Evolutionary conservation across 257 asterid species (phyloP).

Genomic region (Apocynum venetum): DNA sequence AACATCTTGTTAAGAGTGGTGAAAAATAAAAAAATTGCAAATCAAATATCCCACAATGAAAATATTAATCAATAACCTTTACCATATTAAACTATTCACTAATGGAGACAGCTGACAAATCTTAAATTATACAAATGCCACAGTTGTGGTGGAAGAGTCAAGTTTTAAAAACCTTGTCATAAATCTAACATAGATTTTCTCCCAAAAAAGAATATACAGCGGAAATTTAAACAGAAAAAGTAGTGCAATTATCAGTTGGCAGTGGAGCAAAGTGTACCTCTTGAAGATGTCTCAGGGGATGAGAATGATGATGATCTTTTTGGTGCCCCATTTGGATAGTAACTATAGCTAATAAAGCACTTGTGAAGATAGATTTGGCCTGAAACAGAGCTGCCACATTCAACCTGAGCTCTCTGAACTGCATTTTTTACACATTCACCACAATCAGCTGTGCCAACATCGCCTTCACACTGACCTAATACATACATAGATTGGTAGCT

Average conservation of each 20-base stretch:
- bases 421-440: slow-evolving; percentile 82
- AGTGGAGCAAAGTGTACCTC: slow-evolving; percentile 43
- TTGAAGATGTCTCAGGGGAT: slow-evolving; percentile 41
- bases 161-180: neutral
- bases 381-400: slow-evolving; percentile 88
- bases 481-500: slow-evolving; percentile 60
- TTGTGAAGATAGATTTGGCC: slow-evolving; percentile 82
- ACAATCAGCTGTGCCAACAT: slow-evolving; percentile 79
- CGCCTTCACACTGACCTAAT: slow-evolving; percentile 95
- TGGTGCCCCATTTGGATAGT: slow-evolving; percentile 67
- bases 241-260: neutral
- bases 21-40: slow-evolving; percentile 1
- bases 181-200: neutral
- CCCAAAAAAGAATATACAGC: neutral
- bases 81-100: slow-evolving; percentile 8
- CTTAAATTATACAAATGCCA: neutral
- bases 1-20: slow-evolving; percentile 45
- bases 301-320: slow-evolving; percentile 51
- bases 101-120: slow-evolving; percentile 33
- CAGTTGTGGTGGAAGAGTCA: neutral
- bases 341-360: slow-evolving; percentile 70
- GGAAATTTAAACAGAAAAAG: neutral
- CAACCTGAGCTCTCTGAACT: slow-evolving; percentile 90
- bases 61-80: slow-evolving; percentile 12
- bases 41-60: slow-evolving; percentile 2